Base-by-base conservation (phyloP, 148 eudicot species). In the Limonium bicolor region DNA sequence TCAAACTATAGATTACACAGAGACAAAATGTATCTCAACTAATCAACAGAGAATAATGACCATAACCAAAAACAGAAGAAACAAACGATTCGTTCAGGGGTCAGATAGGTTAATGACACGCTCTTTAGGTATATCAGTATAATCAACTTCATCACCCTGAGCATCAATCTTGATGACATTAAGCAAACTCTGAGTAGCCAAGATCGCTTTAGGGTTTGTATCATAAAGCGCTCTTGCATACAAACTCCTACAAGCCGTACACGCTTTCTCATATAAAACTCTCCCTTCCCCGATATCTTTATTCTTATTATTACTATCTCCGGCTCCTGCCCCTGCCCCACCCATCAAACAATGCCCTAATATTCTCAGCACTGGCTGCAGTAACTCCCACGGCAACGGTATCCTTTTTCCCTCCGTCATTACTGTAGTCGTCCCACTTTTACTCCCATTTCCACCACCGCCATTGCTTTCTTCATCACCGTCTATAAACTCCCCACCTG, bases 311-410 rank as follows among this genome's bases (percentile, higher is more conserved):
- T 37, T 54, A 10, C n/a, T 18, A 22, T 13, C 32, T 6, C 31
- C 48, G n/a, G n/a, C n/a, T n/a, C n/a, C n/a, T 20, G 32, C 48
- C 4, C 35, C 46, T 1, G 23, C 18, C 12, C 14, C 40, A 6
- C 78, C 70, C 63, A 83, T 65, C 31, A 88, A 44, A 36, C 94
- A 88, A 60, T 88, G 97, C 20, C 97, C 97, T 25, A 88, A 44
- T 7, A 88, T 77, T 28, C 94, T 67, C 41, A 83, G 46, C 11
- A 68, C 47, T 8, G 94, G 97, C 33, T 75, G 86, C 53, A 79
- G 17, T 6, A 88, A 54, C 63, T 83, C 97, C 97, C 97, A 88
- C n/a, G 78, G 86, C 51, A 88, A 29, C 8, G 62, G 62, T 4
- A 79, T 67, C 51, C 76, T 65, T 27, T 86, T 73, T 16, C 45